Evolutionary conservation across 441 rosid genomes (phyloP), one percentile per base, ranked within the genome.

Genomic region (Mallotus japonicus): DNA sequence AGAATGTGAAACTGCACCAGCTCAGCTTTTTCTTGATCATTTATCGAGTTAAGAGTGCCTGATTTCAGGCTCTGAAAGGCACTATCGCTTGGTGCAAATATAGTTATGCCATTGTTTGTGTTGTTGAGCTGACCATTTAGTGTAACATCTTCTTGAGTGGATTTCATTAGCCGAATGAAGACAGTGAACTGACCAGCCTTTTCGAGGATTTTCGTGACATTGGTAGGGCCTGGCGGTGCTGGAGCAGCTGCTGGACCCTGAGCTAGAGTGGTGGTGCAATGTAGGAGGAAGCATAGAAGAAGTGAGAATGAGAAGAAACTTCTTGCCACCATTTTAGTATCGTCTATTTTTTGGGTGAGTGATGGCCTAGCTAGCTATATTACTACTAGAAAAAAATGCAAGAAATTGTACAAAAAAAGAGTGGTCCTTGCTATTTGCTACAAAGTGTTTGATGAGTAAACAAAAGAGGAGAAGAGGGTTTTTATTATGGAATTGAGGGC

Each of bases 1-100:
- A 92, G 73, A 15, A 91, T 84, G n/a, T 95, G 97, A 70, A 88
- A 95, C 75, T 90, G 97, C 55, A 91, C 77, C 5, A 91, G 78
- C 77, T 88, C 92, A 1, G 82, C 83, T 75, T 92, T 92, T 70
- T 90, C 83, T 76, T 89, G 87, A 6, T 88, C 90, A 47, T 75
- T 86, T 22, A 95, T 70, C 54, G 87, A 72, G 70, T 91, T 91
- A 34, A 91, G 85, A 5, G 95, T 87, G 13, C 97, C 99, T 1
- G 97, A 49, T 69, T 85, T 83, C 15, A 89, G 88, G 82, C 77
- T 46, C 0, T 89, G 72, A 73, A 92, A 95, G 0, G 95, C 88
- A 49, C 75, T 83, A 51, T 95, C 99, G 0, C 83, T 75, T 0
- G 97, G 97, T 4, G 97, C 97, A 47, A 92, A 92, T 49, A 95